Base-by-base conservation (phyloP, 2,329 filamentous ascomycete species). In the Xylariaceae sp. region DNA sequence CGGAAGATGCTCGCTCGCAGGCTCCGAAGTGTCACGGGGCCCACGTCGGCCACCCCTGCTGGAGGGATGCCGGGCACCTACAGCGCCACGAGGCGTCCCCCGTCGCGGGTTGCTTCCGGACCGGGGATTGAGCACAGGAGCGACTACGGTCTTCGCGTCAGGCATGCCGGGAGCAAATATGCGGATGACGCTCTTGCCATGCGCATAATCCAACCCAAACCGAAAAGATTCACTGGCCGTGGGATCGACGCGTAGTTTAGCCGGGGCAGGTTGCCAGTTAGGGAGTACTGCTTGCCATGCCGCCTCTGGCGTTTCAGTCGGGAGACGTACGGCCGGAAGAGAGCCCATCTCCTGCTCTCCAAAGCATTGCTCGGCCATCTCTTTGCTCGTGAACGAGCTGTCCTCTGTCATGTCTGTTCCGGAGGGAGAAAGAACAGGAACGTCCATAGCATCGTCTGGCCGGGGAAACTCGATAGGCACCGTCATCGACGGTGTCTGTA, bases 341-440 rank as follows among this genome's bases (percentile, higher is more conserved):
- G 84, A 88, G 3, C 84, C 84, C 68, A 85, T 85, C 59, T 88
- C 83, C 53, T 85, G 83, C 54, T 88, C 83, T 55, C 87, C 85
- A 48, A 89, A 89, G 48, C 85, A 86, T 45, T 85, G 81, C 47
- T 88, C 84, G 5, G 84, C 83, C 64, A 87, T 83, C 33, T 78
- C 78, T 54, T 82, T 85, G 3, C 78, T 79, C 12, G 69, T 70
- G 14, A 73, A 57, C 19, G 70, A 68, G 33, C 65, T 65, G 38
- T 66, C 62, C 32, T 67, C 67, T 18, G 60, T 57, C 13, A 55
- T 66, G 4, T 54, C 43, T 38, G 40, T 52, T 31, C 46, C 40
- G 8, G 44, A 51, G 44, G 43, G 55, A 41, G 48, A 65, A 8
- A 81, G 85, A 6, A 90, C 66, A 9, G 83, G 87, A 2, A 92